Evolutionary conservation across 2,329 filamentous ascomycete species (phyloP), one percentile per base, ranked within the genome.

Genomic region (Pseudopithomyces maydicus): DNA sequence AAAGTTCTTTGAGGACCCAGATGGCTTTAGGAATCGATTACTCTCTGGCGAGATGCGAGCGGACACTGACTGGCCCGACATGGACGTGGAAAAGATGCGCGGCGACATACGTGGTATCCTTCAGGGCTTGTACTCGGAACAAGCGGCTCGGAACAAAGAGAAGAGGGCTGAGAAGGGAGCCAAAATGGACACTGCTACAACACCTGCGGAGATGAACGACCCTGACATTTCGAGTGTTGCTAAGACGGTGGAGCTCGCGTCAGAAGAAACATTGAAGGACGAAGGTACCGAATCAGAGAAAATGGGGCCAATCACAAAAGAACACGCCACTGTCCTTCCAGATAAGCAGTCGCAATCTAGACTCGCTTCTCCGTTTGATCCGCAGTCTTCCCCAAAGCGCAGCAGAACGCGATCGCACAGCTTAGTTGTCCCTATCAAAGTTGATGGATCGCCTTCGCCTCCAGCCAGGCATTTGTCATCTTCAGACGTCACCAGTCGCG

Each of bases 1-100:
- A 62, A 87, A 90, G 61, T 97, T 99, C 61, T 82, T 96, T 15
- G 82, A 86, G 51, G 79, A 91, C 57, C 94, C 94, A 0, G 86
- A 91, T 60, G 74, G 71, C 0, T 95, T 96, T 63, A 81, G 90
- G 15, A 78, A 78, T 19, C 88, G 85, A 58, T 78, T 96, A 17
- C 78, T 97, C 5, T 82, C 81, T 23, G 85, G 82, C 39, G 83
- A 90, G 63, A 85, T 92, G 69, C 78, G 86, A 32, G 78, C 82
- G 2, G 61, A 79, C 1, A 72, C 72, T 19, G 82, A 86, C 54
- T 88, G 85, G 81, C 80, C 79, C n/a, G 74, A 79, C 32, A 77
- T 85, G 61, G 73, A 80, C 48, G 79, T 85, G 0, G 81, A 83
- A 0, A 71, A 81, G 8, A 84, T 94, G 67, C 87, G 93, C 20